phyloP scores from a whole-genome alignment of 31 red algal species.

The Odonthalia washingtoniensis region DNA sequence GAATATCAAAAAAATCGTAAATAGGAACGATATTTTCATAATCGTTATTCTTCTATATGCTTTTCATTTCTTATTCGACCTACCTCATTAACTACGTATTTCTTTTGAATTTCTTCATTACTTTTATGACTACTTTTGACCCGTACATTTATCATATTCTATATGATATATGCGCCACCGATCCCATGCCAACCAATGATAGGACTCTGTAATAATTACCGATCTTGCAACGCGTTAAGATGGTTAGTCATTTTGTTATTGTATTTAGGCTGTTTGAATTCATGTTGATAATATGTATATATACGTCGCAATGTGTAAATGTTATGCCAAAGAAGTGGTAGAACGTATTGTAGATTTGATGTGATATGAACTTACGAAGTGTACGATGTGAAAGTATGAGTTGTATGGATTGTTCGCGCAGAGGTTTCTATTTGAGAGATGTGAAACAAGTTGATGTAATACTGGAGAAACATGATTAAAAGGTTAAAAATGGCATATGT shows the following conservation, averaged over 20 bases:
- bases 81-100: constrained; percentile 75
- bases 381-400: no score
- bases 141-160: constrained; percentile 84
- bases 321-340: no score
- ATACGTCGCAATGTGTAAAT: no score
- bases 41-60: constrained; percentile 78
- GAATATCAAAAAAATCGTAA: constrained; percentile 91
- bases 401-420: no score
- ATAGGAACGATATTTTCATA: constrained; percentile 87
- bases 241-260: constrained; percentile 60
- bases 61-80: constrained; percentile 85
- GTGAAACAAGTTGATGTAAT: no score
- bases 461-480: no score
- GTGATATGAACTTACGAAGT: no score
- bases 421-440: no score
- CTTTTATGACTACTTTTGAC: constrained; percentile 88
- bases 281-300: no score
- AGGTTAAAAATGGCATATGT: no score
- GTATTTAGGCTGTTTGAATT: no score
- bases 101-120: constrained; percentile 88
- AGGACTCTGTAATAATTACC: constrained; percentile 79
- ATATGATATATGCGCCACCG: constrained; percentile 85
- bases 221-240: constrained; percentile 67
- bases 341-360: no score
- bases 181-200: constrained; percentile 78